phyloP scores from a whole-genome alignment of 345 rosid genomes.

The Hibiscus mutabilis region DNA sequence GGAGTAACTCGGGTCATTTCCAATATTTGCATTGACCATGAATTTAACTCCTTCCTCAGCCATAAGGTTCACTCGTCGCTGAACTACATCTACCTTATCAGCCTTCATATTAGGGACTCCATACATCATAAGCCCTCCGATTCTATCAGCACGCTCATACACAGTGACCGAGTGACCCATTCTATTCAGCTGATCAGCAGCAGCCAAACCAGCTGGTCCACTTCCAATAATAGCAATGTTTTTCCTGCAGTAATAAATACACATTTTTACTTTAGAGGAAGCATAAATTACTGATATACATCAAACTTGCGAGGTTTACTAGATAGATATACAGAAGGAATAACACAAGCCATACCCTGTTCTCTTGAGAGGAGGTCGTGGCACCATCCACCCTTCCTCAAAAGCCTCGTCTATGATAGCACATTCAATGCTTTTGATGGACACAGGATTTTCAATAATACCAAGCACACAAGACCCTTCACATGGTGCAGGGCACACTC shows the following conservation, averaged over 20 bases:
- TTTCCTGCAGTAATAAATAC: conserved; percentile 45
- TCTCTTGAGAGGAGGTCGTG: conserved; percentile 77
- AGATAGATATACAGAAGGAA: neutral
- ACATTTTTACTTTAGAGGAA: neutral
- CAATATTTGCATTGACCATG: conserved; percentile 87
- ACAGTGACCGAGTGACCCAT: conserved; percentile 93
- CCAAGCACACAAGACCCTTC: conserved; percentile 99
- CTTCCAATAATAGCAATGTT: conserved; percentile 83
- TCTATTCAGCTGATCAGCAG: conserved; percentile 94
- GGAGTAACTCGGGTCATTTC: conserved; percentile 66
- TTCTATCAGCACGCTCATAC: conserved; percentile 89
- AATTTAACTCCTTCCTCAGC: conserved; percentile 77
- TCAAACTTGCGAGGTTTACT: neutral
- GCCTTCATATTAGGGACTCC: conserved; percentile 99
- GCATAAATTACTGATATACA: neutral
- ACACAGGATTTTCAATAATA: conserved; percentile 96
- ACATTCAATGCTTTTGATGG: conserved; percentile 89
- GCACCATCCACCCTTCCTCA: conserved; percentile 98
- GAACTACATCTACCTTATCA: conserved; percentile 85
- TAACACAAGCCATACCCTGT: conserved; percentile 57
- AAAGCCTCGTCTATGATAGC: conserved; percentile 91
- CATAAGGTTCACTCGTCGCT: conserved; percentile 91
- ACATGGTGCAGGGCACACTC: conserved; percentile 99
- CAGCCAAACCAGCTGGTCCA: conserved; percentile 97
- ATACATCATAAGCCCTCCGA: conserved; percentile 99